Evolutionary conservation across 768 basidiomycete species (phyloP).

Genomic region (Lactifluus subvellereus): DNA sequence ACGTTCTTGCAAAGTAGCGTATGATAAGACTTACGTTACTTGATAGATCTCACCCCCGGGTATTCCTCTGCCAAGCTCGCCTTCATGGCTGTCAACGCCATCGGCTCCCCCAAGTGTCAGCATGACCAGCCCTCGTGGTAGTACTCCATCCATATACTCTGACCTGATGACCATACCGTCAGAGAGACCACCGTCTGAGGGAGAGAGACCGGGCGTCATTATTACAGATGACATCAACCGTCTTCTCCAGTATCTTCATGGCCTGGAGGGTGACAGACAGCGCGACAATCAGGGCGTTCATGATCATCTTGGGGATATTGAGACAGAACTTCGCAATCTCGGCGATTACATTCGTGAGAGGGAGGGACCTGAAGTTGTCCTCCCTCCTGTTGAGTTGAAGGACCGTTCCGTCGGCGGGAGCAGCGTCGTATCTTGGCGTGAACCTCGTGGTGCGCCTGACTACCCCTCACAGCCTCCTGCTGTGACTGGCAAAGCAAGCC

Average conservation of each 20-base stretch:
- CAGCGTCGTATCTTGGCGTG: conserved; percentile 32
- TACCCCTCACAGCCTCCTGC: conserved; percentile 10
- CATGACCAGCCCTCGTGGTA: conserved; percentile 43
- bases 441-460: conserved; percentile 23
- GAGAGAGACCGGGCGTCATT: conserved; percentile 36
- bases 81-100: conserved; percentile 35
- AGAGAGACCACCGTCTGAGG: conserved; percentile 22
- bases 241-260: conserved; percentile 50
- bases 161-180: conserved; percentile 41
- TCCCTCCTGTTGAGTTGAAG: conserved; percentile 2
- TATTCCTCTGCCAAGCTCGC: conserved; percentile 32
- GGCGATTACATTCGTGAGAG: conserved; percentile 28
- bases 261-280: conserved; percentile 57
- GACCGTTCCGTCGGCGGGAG: conserved; percentile 28
- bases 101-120: conserved; percentile 44
- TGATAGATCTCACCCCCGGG: conserved; percentile 30
- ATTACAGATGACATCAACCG: conserved; percentile 48
- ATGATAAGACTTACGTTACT: conserved; percentile 15
- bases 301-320: conserved; percentile 63
- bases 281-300: conserved; percentile 59
- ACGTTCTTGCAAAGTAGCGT: conserved; percentile 12
- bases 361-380: conserved; percentile 7
- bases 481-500: conserved; percentile 8
- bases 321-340: conserved; percentile 61
- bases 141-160: conserved; percentile 45